These are phyloP conservation scores for Arthrobotrys conoides DNA, from an alignment of 2,329 filamentous ascomycete species.

Conservation along the genomic window DNA sequence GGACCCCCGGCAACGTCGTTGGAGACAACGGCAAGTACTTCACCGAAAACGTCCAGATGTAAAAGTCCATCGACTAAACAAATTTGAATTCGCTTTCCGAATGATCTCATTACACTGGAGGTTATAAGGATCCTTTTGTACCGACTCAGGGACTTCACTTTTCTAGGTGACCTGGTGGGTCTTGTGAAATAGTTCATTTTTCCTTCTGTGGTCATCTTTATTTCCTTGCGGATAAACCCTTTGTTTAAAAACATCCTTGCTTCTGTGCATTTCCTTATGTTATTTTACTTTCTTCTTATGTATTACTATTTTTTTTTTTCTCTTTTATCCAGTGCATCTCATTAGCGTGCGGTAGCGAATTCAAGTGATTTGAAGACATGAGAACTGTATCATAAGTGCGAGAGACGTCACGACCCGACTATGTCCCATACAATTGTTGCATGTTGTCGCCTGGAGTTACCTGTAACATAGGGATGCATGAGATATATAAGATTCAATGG, in stretches of 20 bases:
- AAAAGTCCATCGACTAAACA: constrained; percentile 24
- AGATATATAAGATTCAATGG: constrained; percentile 3
- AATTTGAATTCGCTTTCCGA: constrained; percentile 29
- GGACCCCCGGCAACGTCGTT: constrained; percentile 48
- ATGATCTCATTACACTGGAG: constrained; percentile 24
- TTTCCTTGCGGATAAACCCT: constrained; percentile 36
- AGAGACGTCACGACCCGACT: constrained; percentile 35
- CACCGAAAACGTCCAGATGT: constrained; percentile 52
- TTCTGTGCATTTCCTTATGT: constrained; percentile 27
- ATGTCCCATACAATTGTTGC: constrained; percentile 6
- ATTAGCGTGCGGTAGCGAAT: constrained; percentile 59
- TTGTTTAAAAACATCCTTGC: constrained; percentile 28
- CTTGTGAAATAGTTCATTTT: constrained; percentile 30
- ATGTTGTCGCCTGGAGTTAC: constrained; percentile 24
- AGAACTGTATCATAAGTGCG: constrained; percentile 51
- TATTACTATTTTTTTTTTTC: constrained; percentile 48
- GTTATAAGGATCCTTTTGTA: constrained; percentile 22
- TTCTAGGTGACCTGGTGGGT: constrained; percentile 23
- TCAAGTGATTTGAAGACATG: constrained; percentile 55
- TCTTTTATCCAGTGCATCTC: constrained; percentile 45
- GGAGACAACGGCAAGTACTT: constrained; percentile 54
- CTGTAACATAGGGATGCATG: constrained; percentile 30
- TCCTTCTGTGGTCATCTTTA: constrained; percentile 30
- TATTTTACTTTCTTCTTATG: constrained; percentile 36
- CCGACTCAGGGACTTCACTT: constrained; percentile 21